These are phyloP conservation scores for Phytophthora capsici DNA, from an alignment of 352 stramenopile genomes.

Conservation along the genomic window DNA sequence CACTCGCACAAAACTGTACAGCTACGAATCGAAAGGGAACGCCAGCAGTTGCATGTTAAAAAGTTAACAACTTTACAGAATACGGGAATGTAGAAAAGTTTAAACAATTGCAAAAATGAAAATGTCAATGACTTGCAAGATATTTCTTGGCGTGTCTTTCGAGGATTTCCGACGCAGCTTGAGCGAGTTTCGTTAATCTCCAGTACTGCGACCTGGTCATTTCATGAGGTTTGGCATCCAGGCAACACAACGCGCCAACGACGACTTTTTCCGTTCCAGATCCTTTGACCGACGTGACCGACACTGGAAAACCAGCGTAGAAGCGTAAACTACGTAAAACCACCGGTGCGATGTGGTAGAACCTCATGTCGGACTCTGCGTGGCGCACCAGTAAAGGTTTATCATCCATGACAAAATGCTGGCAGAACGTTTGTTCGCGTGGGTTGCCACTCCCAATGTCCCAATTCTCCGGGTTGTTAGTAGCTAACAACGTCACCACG, in stretches of 20 bases:
- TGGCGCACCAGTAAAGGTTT: constrained; percentile 42
- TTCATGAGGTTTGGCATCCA: constrained; percentile 37
- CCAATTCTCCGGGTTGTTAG: constrained; percentile 36
- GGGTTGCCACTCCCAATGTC: constrained; percentile 36
- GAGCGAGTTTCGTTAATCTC: constrained; percentile 37
- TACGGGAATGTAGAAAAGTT: no score
- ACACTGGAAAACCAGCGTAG: constrained; percentile 47
- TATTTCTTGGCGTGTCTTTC: constrained; percentile 27
- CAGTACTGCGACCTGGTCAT: constrained; percentile 48
- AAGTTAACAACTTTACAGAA: no score
- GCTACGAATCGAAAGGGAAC: no score
- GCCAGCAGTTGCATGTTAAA: no score
- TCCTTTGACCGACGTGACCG: constrained; percentile 7
- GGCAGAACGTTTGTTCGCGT: constrained; percentile 48
- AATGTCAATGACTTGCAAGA: no score
- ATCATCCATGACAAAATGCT: constrained; percentile 53
- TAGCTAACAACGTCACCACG: constrained; percentile 35
- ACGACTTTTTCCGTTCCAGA: constrained; percentile 18
- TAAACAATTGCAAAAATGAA: no score
- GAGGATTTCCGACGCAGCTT: constrained; percentile 36
- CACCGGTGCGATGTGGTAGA: constrained; percentile 42
- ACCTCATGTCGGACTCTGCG: constrained; percentile 48
- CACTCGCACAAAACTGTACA: no score
- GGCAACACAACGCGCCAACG: constrained; percentile 42
- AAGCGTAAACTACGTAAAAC: constrained; percentile 30